Base-by-base conservation (phyloP, 495 filamentous ascomycete genomes). In the Xylaria longipes region DNA sequence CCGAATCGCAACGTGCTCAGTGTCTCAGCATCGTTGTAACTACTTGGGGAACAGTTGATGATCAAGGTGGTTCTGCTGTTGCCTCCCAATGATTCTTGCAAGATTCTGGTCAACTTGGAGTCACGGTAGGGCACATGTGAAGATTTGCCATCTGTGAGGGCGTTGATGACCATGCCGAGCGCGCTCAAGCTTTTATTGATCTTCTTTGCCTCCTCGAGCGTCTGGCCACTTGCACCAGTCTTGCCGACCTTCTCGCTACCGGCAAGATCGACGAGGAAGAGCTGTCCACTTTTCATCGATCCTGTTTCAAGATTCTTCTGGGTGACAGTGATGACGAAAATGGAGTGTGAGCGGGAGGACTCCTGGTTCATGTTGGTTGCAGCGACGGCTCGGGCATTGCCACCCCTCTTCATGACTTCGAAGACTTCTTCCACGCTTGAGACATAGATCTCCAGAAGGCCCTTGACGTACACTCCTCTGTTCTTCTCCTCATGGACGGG, bases 281-380 rank as follows among this genome's bases (percentile, higher is more conserved):
- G 88, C 80, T 97, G 94, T 63, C 96, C 96, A 78, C 94, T 97
- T 86, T 98, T 97, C 71, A 93, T 92, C 52, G 97, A 97, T 3
- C 96, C 97, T 0, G 95, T 97, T 80, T 98, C 96, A 46, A 97
- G 90, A 72, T 99, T 98, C 86, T 99, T 99, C 84, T 99, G 96
- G 31, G 94, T 94, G 75, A 99, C 91, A 60, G 95, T 97, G 76
- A 99, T 91, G 78, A 98, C 94, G 80, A 99, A 98, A 70, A 99
- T 98, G 15, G 96, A 99, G 81, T 99, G 96, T 65, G 96, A 99
- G 57, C 96, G 93, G 61, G 97, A 98, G 0, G 96, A 99, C 80
- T 99, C 96, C 80, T 97, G 93, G 81, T 99, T 99, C 96, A 99
- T 99, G 84, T 99, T 98, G 64, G 96, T 99, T n/a, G 97, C 91